Base-by-base conservation (phyloP, 2,329 filamentous ascomycete genomes). In the Endocalyx cinctus region DNA sequence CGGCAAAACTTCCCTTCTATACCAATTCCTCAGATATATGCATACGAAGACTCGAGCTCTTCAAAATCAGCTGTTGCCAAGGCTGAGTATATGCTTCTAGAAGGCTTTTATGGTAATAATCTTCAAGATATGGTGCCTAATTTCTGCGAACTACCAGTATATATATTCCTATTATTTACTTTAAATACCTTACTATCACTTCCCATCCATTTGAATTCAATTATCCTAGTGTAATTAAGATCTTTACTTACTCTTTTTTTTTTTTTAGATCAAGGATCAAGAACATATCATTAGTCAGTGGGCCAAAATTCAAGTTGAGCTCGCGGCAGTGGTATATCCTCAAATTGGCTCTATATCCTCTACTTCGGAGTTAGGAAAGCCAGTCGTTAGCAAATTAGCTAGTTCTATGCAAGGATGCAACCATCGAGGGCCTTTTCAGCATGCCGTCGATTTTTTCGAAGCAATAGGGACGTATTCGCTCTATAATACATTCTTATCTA, bases 241-340 rank as follows among this genome's bases (percentile, higher is more conserved):
- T n/a, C n/a, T n/a, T n/a, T n/a, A n/a, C n/a, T n/a, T n/a, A n/a
- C n/a, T n/a, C n/a, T n/a, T n/a, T n/a, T n/a, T n/a, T n/a, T n/a
- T n/a, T n/a, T n/a, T n/a, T 19, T 17, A 41, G 38, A 22, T 14
- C 19, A 18, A 17, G 18, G 30, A 17, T 14, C 36, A 41, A 25
- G 36, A 41, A 17, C 32, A 41, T 23, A 39, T 39, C 20, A 39
- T 41, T 25, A 15, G 31, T 18, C 38, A 41, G 29, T 39, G 36
- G 38, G 27, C 29, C 12, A 29, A 11, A 16, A 31, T 46, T 3
- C 47, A 52, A 29, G 45, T 35, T 3, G 41, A 44, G 32, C 33
- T 53, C 2, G 48, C 45, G 2, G 39, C 45, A n/a, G 16, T 54
- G 2, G 25, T 38, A 12, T 46, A 27, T 37, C 39, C 50, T 3